Base-by-base conservation (phyloP, 2,329 filamentous ascomycete species). In the Aphanoascus verrucosus region DNA sequence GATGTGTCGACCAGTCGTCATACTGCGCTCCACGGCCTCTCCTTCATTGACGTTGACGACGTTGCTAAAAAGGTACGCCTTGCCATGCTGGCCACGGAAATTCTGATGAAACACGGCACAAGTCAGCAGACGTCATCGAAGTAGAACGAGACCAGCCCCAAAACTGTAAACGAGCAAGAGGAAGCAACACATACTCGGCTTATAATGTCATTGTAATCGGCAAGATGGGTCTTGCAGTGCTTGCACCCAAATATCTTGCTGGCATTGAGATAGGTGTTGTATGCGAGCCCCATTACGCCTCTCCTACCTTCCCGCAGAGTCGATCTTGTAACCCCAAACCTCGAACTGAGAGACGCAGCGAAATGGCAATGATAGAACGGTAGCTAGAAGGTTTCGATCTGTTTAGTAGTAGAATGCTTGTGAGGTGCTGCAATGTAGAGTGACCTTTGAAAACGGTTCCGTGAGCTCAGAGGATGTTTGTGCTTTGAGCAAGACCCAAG, bases 1-100 rank as follows among this genome's bases (percentile, higher is more conserved):
- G 54, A 97, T 79, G 71, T 98, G 93, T 52, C 87, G 82, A 51
- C 93, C 93, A 0, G 93, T 98, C 12, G 93, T 98, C 93, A 98
- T 98, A 74, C 86, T 94, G 60, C 93, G 88, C 74, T 98, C 93
- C 67, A 80, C 84, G n/a, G 91, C 81, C 57, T 94, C 86, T 61
- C 85, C 68, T 44, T 83, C 77, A 59, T 83, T 85, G 67, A 94
- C 80, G 72, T 98, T 98, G 70, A 98, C 93, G 53, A 98, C 93
- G 58, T 70, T 82, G 72, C 91, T 86, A 78, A 98, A 97, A 60
- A 98, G 84, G 72, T 90, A 98, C 53, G 93, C 93, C 74, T 97
- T 97, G 67, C 93, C 93, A 70, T 97, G 91, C 70, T 97, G 91
- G 64, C 93, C 93, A 58, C 93, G 88, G 76, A 98, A 98, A 74